These are phyloP conservation scores for Tetracladium setigerum DNA, from an alignment of 495 filamentous ascomycete species.

Conservation along the genomic window DNA sequence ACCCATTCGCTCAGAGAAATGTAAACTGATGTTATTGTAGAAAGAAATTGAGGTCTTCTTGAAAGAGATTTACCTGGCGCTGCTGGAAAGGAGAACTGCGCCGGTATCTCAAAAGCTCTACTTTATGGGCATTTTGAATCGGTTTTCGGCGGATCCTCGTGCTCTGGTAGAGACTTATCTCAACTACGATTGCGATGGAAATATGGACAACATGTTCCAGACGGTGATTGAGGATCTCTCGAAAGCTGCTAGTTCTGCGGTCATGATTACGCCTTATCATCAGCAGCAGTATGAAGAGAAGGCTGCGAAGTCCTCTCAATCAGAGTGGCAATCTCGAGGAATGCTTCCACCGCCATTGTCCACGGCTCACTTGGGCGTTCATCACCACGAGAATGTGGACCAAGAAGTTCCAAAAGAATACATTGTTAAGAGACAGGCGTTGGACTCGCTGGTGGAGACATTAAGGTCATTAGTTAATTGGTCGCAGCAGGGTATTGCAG, in stretches of 20 bases:
- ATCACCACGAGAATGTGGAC: conserved; percentile 47
- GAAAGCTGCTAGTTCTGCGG: conserved; percentile 66
- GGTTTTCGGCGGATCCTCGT: conserved; percentile 75
- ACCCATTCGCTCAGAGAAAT: background rate
- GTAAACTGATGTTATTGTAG: conserved; percentile 29
- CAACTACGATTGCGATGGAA: conserved; percentile 96
- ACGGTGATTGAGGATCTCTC: conserved; percentile 89
- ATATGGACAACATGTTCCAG: conserved; percentile 96
- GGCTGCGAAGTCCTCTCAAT: conserved; percentile 48
- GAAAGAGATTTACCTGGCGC: conserved; percentile 94
- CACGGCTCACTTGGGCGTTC: conserved; percentile 55
- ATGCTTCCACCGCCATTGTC: conserved; percentile 80
- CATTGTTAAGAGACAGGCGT: conserved; percentile 73
- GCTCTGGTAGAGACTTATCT: conserved; percentile 94
- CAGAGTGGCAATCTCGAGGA: conserved; percentile 79
- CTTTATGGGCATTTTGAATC: conserved; percentile 77
- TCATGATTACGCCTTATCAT: conserved; percentile 63
- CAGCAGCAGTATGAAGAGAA: conserved; percentile 81
- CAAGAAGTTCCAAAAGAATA: conserved; percentile 75
- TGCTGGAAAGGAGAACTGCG: conserved; percentile 80
- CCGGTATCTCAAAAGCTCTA: conserved; percentile 87
- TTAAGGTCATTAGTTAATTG: conserved; percentile 87
- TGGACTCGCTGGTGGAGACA: conserved; percentile 83
- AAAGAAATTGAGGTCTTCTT: conserved; percentile 98
- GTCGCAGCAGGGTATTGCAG: conserved; percentile 70